phyloP scores from a whole-genome alignment of 2,329 filamentous ascomycete genomes.

The Pseudocercospora vitis region DNA sequence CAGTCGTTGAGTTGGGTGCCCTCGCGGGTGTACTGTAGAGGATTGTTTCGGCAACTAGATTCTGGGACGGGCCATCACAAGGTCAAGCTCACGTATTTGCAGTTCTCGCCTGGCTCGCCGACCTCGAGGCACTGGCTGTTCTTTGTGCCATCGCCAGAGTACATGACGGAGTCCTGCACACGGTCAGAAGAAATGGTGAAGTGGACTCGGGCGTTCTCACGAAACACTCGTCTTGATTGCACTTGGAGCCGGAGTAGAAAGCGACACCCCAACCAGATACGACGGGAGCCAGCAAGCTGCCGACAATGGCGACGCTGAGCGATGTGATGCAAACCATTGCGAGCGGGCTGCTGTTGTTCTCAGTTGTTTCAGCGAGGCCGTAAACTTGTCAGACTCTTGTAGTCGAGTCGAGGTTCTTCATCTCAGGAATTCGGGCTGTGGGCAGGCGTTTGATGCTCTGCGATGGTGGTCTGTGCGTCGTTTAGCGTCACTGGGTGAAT shows the following conservation, averaged over 20 bases:
- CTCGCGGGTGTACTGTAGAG: neutral
- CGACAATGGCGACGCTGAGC: neutral
- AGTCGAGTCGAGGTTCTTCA: too few relatives aligned
- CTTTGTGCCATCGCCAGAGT: neutral
- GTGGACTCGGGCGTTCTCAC: neutral
- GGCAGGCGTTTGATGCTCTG: too few relatives aligned
- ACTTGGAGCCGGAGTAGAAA: neutral
- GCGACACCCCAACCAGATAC: neutral
- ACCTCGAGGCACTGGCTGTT: conserved; percentile 6
- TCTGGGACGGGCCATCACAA: too few relatives aligned
- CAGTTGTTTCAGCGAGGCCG: too few relatives aligned
- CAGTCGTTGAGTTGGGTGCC: neutral
- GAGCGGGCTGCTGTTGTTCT: neutral
- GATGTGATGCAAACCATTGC: neutral
- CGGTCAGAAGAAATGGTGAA: neutral
- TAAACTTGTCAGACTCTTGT: too few relatives aligned
- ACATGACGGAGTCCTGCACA: neutral
- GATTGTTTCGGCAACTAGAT: too few relatives aligned
- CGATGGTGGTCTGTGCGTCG: too few relatives aligned
- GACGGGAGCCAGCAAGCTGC: neutral
- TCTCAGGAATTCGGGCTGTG: too few relatives aligned
- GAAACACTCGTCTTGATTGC: neutral
- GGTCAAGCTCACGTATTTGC: neutral
- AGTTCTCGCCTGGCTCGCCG: conserved; percentile 2
- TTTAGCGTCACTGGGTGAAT: too few relatives aligned